Base-by-base conservation (phyloP, 257 asterid genomes). In the Apocynum venetum region DNA sequence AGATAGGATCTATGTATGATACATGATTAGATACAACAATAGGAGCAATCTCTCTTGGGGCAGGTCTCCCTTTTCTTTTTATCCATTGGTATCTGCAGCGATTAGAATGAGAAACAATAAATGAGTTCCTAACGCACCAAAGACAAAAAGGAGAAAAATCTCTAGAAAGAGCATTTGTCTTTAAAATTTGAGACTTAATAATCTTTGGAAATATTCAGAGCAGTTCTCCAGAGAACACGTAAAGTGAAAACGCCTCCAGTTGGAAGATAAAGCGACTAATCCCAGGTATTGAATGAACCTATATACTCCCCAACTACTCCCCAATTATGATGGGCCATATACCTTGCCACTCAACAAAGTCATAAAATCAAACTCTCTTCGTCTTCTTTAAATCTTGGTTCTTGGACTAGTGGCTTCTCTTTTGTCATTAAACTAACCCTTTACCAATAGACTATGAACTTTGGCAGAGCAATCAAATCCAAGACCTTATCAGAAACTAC, bases 81-180 rank as follows among this genome's bases (percentile, higher is more conserved):
- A 96, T 96, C 99, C 98, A 96, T n/a, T 96, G 99, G 84, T 90
- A 96, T 74, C 98, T 96, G 93, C 89, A 83, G 43, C 14, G 75
- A 25, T 71, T 72, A 64, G 80, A 71, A 61, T 19, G 61, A 73
- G 44, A 76, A 75, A 77, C n/a, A 68, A 76, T 5, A 73, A 40
- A 46, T 78, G 19, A 78, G 51, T 44, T 56, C 60, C 31, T 46
- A 71, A 20, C 4, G 14, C n/a, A 56, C 15, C 3, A 10, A 13
- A 70, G 36, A 20, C 52, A 57, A 35, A 70, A 49, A 10, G 71
- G 20, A 71, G 19, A 35, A 72, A 72, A 77, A 67, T 14, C 8
- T 56, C 53, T 74, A 8, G 15, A 69, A 48, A 14, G 44, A 41
- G 25, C 38, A 43, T 31, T 20, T 36, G 4, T 17, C 80, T 25